Percentiles rank a stretch among this genome's conserved stretches.
These are phyloP conservation scores for Trichoderma sp. DNA, from an alignment of 2,329 filamentous ascomycete species.

Conservation along the genomic window DNA sequence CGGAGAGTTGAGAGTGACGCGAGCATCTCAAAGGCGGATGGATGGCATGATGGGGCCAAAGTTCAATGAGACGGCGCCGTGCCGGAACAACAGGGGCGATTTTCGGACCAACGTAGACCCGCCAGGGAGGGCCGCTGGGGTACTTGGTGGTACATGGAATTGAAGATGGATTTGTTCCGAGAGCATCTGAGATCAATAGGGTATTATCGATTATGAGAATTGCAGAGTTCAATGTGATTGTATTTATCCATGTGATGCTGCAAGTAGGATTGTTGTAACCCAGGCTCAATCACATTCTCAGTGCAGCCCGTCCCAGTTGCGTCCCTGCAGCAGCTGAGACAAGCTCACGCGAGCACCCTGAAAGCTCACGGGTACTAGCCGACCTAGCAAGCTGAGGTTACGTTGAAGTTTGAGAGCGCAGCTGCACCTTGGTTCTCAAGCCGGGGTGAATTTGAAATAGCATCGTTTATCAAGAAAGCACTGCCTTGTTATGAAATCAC, in stretches of 20 bases:
- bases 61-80: not conserved
- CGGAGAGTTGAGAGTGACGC: not conserved
- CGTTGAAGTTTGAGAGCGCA: not conserved
- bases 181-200: not conserved
- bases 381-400: not conserved
- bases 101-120: constrained; percentile 15
- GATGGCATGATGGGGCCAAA: not conserved
- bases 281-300: not conserved
- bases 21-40: constrained; percentile 1
- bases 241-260: not conserved
- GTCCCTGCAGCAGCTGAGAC: not conserved
- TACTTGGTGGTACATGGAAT: not conserved
- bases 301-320: not conserved
- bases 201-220: not conserved
- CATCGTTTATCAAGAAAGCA: not conserved
- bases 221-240: not conserved
- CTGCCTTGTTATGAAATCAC: not conserved
- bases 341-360: not conserved
- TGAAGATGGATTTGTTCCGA: not conserved
- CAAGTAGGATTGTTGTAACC: not conserved
- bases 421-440: too few relatives aligned
- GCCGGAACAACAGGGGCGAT: constrained; percentile 12
- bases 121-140: not conserved
- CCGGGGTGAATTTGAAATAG: not conserved
- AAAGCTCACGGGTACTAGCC: not conserved